Evolutionary conservation across 305 asterid species (phyloP).

Genomic region (Ajuga reptans): DNA sequence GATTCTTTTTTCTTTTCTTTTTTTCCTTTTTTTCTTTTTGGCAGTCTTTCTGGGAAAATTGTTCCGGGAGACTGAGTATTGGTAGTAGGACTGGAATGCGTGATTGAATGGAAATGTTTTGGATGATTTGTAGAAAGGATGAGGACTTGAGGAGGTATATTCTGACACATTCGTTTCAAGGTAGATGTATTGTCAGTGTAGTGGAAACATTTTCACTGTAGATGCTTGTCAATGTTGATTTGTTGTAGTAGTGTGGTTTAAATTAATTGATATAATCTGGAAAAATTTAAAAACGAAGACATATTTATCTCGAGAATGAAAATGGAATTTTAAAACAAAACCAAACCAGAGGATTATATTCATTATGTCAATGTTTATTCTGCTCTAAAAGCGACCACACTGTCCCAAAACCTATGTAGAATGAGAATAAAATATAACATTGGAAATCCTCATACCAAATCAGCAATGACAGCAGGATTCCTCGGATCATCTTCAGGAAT

Average conservation of each 20-base stretch:
- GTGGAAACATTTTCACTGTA: too few relatives aligned
- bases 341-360: neutral
- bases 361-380: slow-evolving; percentile 14
- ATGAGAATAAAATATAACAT: slow-evolving; percentile 1
- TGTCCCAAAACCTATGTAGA: slow-evolving; percentile 1
- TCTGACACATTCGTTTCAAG: neutral
- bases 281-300: neutral
- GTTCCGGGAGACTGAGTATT: neutral
- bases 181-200: neutral
- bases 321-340: neutral
- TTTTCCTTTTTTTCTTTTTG: too few relatives aligned
- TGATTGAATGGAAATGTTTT: neutral
- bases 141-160: neutral
- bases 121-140: neutral
- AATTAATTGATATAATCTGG: neutral
- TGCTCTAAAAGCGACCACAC: slow-evolving; percentile 2
- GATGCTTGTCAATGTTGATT: neutral
- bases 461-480: slow-evolving; percentile 99
- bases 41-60: neutral
- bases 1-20: too few relatives aligned
- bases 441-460: slow-evolving; percentile 52
- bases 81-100: neutral
- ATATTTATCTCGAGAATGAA: neutral
- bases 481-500: slow-evolving; percentile 99
- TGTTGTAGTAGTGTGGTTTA: neutral